Evolutionary conservation across 1,139 yeast species (phyloP).

Genomic region (Blastobotrys apis): DNA sequence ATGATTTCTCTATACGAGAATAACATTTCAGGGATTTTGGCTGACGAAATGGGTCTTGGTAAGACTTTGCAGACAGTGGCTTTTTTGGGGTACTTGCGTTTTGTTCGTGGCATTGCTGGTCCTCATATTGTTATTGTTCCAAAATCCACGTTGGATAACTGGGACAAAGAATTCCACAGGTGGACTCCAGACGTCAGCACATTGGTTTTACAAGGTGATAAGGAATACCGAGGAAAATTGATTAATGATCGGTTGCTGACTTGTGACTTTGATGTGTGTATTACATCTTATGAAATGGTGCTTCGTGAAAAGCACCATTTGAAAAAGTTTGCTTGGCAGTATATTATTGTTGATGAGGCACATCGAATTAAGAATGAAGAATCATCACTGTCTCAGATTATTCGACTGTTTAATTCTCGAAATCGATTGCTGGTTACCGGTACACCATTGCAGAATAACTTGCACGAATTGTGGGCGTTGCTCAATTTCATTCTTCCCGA

Average conservation of each 20-base stretch:
- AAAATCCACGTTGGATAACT: constrained; percentile 89
- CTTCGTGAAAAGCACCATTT: constrained; percentile 78
- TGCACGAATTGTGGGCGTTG: constrained; percentile 95
- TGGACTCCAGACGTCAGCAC: constrained; percentile 98
- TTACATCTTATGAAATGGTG: constrained; percentile 91
- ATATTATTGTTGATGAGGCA: constrained; percentile 92
- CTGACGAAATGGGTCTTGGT: constrained; percentile 98
- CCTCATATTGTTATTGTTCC: constrained; percentile 93
- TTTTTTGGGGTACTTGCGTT: constrained; percentile 81
- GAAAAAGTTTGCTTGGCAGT: constrained; percentile 87
- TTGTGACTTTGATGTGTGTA: constrained; percentile 81
- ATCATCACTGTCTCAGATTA: constrained; percentile 82
- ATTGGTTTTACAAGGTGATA: constrained; percentile 79
- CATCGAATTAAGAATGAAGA: constrained; percentile 95
- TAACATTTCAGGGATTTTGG: constrained; percentile 82
- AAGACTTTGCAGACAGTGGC: constrained; percentile 92
- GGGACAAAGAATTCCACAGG: constrained; percentile 87
- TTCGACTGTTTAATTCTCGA: constrained; percentile 78
- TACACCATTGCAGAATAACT: constrained; percentile 89
- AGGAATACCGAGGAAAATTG: constrained; percentile 63
- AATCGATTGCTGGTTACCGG: constrained; percentile 89
- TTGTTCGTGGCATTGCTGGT: constrained; percentile 72
- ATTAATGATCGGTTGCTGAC: constrained; percentile 57
- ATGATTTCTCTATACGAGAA: constrained; percentile 77
- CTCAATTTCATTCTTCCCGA: constrained; percentile 88